Evolutionary conservation across 495 filamentous ascomycete genomes (phyloP).

Genomic region (Podospora tetraspora): DNA sequence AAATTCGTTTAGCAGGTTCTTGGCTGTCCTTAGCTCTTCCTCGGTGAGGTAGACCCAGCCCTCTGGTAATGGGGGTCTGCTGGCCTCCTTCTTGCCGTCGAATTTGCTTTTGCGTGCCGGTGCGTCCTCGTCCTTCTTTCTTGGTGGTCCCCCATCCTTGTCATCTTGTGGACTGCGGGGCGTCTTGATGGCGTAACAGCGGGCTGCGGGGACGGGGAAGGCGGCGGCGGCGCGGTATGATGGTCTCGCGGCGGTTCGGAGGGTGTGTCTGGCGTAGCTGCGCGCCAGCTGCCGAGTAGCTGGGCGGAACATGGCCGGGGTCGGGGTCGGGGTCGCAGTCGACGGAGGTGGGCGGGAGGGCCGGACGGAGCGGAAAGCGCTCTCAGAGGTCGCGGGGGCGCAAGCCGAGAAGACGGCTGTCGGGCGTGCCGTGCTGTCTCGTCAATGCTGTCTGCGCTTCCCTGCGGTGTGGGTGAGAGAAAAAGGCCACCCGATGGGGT

Average conservation of each 20-base stretch:
- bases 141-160: slow-evolving; percentile 5
- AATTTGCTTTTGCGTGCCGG: background rate
- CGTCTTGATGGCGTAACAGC: slow-evolving; percentile 6
- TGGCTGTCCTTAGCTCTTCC: slow-evolving; percentile 24
- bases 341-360: background rate
- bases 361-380: background rate
- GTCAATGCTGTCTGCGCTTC: slow-evolving; percentile 10
- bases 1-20: background rate
- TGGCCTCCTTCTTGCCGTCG: background rate
- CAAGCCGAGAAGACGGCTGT: slow-evolving; percentile 15
- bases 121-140: background rate
- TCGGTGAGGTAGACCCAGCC: slow-evolving; percentile 36
- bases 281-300: slow-evolving; percentile 28
- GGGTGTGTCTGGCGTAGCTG: slow-evolving; percentile 19
- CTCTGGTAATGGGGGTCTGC: slow-evolving; percentile 16
- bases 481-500: slow-evolving; percentile 10
- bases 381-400: background rate
- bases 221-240: slow-evolving; percentile 4
- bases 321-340: background rate
- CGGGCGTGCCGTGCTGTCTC: slow-evolving; percentile 18
- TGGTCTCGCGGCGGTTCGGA: slow-evolving; percentile 21
- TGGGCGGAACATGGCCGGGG: slow-evolving; percentile 25
- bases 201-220: background rate
- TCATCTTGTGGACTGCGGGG: slow-evolving; percentile 15
- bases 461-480: slow-evolving; percentile 5